Base-by-base conservation (phyloP, 1,284 basidiomycete species). In the Salmacisia buchloeana region DNA sequence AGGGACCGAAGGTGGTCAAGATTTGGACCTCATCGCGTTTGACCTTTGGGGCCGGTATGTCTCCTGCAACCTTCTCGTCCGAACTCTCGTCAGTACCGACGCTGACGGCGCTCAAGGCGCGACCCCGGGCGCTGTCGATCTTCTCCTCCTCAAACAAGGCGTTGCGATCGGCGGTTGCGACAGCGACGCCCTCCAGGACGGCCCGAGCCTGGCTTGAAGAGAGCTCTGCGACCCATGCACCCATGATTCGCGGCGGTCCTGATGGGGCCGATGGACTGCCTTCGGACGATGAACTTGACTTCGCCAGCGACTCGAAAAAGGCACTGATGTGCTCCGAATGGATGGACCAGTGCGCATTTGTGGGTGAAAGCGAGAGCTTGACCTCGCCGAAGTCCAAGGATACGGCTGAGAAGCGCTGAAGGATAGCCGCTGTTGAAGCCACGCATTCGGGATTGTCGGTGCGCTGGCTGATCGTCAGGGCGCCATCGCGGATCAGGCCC, bases 361-460 rank as follows among this genome's bases (percentile, higher is more conserved):
- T 52, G 7, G n/a, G n/a, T 13, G 46, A 52, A 5, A 52, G 18
- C 15, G 23, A 25, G 10, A 52, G 46, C 13, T 52, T 27, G n/a
- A 52, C 46, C 10, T 52, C 25, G 13, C 25, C 46, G 46, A 52
- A 52, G 9, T 23, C 46, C n/a, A n/a, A n/a, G 5, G 46, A 52
- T 1, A 52, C 46, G 4, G 46, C n/a, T 9, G 46, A 52, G 7
- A 52, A 27, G 23, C 46, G 5, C 46, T 52, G n/a, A 27, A 52
- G 25, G 46, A 52, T 52, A 4, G 46, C 46, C 15, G 46, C n/a
- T 9, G 46, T 52, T 7, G 46, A 52, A 5, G 46, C 46, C 13
- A 52, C 46, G 29, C n/a, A 23, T 52, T 52, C 46, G 13, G 46
- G 46, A 18, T 52, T 52, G 23, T 52, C 46, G 23, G 46, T 52